phyloP scores from a whole-genome alignment of 768 basidiomycete genomes.

The Myochromella boudieri region DNA sequence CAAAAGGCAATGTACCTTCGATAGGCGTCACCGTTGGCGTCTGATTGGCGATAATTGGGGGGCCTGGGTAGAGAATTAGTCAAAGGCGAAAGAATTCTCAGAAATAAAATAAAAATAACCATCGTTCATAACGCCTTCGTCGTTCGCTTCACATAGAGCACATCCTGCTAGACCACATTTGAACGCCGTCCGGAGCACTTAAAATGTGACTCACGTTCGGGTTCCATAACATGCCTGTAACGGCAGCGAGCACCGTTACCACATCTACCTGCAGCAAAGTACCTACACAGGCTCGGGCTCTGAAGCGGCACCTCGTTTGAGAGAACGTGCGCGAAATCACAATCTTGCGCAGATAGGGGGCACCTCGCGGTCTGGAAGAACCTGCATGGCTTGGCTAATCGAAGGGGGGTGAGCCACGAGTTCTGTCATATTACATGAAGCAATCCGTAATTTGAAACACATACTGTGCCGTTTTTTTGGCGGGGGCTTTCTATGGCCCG shows the following conservation, averaged over 20 bases:
- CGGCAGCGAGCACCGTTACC: conserved; percentile 35
- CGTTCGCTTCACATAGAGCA: not conserved
- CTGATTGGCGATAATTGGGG: too few species aligned
- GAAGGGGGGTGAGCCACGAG: conserved; percentile 11
- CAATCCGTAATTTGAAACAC: conserved; percentile 6
- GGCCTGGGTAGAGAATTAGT: too few species aligned
- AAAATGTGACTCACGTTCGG: conserved; percentile 14
- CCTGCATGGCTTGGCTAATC: conserved; percentile 48
- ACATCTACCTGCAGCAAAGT: conserved; percentile 36
- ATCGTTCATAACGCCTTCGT: too few species aligned
- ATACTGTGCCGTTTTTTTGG: conserved; percentile 43
- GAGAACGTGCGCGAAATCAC: conserved; percentile 46
- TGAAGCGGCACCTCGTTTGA: conserved; percentile 23
- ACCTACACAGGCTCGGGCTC: conserved; percentile 29
- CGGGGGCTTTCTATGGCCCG: conserved; percentile 27
- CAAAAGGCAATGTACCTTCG: conserved; percentile 1
- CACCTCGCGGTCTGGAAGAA: conserved; percentile 44
- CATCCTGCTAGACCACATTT: not conserved
- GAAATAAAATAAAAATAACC: too few species aligned
- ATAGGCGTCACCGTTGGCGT: too few species aligned
- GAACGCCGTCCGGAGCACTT: too few species aligned
- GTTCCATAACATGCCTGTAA: conserved; percentile 31
- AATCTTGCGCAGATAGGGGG: conserved; percentile 42
- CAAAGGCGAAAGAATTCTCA: too few species aligned
- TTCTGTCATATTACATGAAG: conserved; percentile 1